Conservation (phyloP, 306 rosid species). For the Betula pendula region DNA sequence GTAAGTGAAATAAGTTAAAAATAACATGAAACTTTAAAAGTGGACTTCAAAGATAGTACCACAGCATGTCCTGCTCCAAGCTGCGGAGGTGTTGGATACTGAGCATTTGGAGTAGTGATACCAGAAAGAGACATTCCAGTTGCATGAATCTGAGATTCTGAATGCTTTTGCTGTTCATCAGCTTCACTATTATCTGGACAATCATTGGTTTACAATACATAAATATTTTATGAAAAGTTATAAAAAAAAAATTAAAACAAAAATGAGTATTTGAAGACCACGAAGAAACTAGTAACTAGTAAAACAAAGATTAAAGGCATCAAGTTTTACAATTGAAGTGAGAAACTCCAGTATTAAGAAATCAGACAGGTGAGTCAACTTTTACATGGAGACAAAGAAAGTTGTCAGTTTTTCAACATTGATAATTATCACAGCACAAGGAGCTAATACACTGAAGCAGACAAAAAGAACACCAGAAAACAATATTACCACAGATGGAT, state of each 20-base stretch:
- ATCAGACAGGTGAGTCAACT: background rate
- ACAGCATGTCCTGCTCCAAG: constrained; percentile 74
- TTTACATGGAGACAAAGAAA: background rate
- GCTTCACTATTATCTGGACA: constrained; percentile 65
- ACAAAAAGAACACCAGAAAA: background rate
- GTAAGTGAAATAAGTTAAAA: background rate
- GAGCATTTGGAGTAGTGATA: constrained; percentile 51
- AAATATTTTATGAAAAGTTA: constrained; percentile 6
- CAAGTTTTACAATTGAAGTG: background rate
- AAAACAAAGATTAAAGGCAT: background rate
- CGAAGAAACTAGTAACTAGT: background rate
- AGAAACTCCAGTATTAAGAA: background rate
- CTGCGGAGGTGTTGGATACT: constrained; percentile 63
- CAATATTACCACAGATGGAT: background rate
- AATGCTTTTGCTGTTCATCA: constrained; percentile 58
- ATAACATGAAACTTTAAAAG: background rate
- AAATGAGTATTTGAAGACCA: constrained; percentile 4
- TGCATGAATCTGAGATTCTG: constrained; percentile 55
- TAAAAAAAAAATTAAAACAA: constrained; percentile 14
- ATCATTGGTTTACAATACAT: constrained; percentile 27
- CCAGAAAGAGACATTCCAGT: constrained; percentile 59
- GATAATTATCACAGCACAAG: background rate
- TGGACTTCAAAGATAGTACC: constrained; percentile 51
- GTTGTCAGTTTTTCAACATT: background rate
- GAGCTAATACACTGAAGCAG: background rate